Evolutionary conservation across 1,284 basidiomycete genomes (phyloP), one percentile per base, ranked within the genome.

Genomic region (Fomitopsis palustris): DNA sequence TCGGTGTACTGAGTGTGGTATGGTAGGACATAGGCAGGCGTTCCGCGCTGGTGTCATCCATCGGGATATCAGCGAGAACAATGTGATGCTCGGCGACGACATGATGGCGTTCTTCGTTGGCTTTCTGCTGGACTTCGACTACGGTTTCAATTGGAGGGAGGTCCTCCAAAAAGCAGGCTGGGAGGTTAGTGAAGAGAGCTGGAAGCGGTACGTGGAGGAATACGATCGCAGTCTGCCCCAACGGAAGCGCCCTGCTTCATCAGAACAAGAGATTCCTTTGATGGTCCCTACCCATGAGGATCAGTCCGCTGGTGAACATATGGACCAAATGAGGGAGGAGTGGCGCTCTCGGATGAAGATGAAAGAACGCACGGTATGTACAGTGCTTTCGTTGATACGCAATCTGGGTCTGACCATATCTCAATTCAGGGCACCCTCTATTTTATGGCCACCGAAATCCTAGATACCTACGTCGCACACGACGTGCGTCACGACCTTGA

Each of bases 11-110:
- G 3, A 43, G 5, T 14, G 0, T 7, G 8, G 23, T 19, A 21
- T 23, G 2, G 3, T 31, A 63, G 62, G 62, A 3, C 62, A 63
- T 49, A 35, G 38, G 17, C 56, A 35, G 3, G 55, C 55, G 21
- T 57, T 45, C 43, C 39, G 21, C 6, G 56, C 54, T 1, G 43
- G 54, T 6, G 45, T 61, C 5, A 35, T 64, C 9, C 62, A 64
- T n/a, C 58, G 62, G 5, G 62, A 64, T n/a, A 43, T 64, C 10
- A 61, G 60, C 47, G 14, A 61, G 4, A 56, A 56, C 3, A 63
- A 63, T 27, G 57, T 63, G 7, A 53, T 63, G 17, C 57, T 63
- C 10, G n/a, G 23, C 3, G 60, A 59, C 49, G 19, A 27, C 2
- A 9, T 17, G 41, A 42, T 42, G n/a, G 3, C 7, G n/a, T 2